Base-by-base conservation (phyloP, 1,284 basidiomycete species). In the Ceratobasidium sp. region DNA sequence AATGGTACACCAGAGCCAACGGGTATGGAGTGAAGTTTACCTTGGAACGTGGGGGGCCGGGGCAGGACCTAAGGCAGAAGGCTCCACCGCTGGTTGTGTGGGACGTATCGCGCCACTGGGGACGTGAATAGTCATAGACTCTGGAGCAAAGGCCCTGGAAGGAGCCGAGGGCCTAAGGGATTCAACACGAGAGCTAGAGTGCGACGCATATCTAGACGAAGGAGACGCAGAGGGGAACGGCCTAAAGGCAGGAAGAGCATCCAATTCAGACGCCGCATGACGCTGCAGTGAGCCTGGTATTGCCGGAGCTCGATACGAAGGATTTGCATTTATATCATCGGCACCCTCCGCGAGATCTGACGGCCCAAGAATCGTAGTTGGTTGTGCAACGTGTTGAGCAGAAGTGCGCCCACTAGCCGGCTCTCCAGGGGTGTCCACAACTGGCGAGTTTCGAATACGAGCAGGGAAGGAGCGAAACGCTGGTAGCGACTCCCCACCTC, bases 401-500 rank as follows among this genome's bases (percentile, higher is more conserved):
- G 21, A 32, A 14, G 16, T 23, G 23, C 43, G 18, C 36, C 50
- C 52, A 30, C 16, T 55, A 21, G 34, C 26, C 3, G 50, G 50
- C 1, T 1, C 52, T 0, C 6, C n/a, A 36, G 34, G 32, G 23
- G n/a, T n/a, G n/a, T n/a, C n/a, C 16, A 36, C 18, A 30, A 9
- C 28, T 21, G 21, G 32, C n/a, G n/a, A 2, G 23, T n/a, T 23
- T 32, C 34, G 64, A 28, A 12, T 18, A 21, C 64, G 64, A 30
- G 64, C 48, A 9, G 64, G 64, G 41, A 67, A 67, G 9, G 64
- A n/a, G 16, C 26, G 64, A 55, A 67, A 67, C 21, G 30, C 45
- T 5, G 62, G 62, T 6, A 65, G 23, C 3, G 62, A n/a, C 32
- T 41, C 30, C 18, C 39, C 52, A 26, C 18, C 34, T 32, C 6